Percentiles rank a stretch among this genome's conserved stretches.
phyloP scores from a whole-genome alignment of 176 grass and related monocot species.

The Triticum turgidum region DNA sequence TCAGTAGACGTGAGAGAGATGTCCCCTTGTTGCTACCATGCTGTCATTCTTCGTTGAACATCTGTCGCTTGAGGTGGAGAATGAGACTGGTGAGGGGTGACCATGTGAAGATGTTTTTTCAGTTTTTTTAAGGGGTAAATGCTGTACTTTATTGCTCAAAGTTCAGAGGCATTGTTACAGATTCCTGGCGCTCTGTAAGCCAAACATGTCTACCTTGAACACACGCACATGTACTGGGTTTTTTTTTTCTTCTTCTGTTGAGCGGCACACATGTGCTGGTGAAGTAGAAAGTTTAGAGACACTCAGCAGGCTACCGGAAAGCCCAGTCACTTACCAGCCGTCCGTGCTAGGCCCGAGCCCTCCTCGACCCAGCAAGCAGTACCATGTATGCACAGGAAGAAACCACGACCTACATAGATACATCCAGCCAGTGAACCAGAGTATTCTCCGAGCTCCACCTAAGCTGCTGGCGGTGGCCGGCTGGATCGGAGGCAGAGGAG shows the following conservation, averaged over 20 bases:
- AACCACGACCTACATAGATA: background rate
- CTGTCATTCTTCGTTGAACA: slow-evolving; percentile 12
- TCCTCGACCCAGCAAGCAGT: background rate
- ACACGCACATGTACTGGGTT: too few species aligned
- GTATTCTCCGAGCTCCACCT: slow-evolving; percentile 1
- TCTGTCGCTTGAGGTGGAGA: background rate
- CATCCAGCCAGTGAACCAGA: background rate
- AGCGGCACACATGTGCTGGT: background rate
- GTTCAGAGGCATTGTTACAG: too few species aligned
- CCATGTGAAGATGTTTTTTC: background rate
- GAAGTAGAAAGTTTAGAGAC: too few species aligned
- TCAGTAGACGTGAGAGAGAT: background rate
- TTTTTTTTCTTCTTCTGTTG: background rate
- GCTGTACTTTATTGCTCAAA: too few species aligned
- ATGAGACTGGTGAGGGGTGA: background rate
- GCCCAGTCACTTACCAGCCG: background rate
- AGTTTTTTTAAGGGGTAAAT: too few species aligned
- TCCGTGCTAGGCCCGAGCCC: background rate
- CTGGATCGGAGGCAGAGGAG: background rate
- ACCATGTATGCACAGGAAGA: too few species aligned
- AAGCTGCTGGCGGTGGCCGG: background rate
- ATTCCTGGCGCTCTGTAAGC: too few species aligned
- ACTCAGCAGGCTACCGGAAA: background rate
- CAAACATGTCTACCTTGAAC: too few species aligned
- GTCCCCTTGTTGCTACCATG: background rate